Percentiles rank a stretch among this genome's conserved stretches.
Evolutionary conservation across 2,329 filamentous ascomycete species (phyloP).

Genomic region (Xylaria sp.): DNA sequence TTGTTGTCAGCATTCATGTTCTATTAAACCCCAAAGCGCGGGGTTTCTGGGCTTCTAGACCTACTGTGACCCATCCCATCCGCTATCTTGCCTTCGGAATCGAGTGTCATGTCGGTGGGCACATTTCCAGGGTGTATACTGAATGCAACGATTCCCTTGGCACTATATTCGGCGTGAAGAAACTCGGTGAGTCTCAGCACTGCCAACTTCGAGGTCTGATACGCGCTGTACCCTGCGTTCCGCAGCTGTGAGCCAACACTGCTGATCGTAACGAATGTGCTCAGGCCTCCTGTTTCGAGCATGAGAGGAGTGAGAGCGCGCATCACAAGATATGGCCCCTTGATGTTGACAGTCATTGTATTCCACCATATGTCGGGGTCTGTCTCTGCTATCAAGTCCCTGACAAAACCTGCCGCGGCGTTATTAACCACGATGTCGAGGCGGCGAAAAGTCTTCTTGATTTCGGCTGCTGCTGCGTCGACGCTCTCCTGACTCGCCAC

Average conservation of each 20-base stretch:
- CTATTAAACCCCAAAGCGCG: not conserved
- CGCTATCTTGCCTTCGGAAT: conserved; percentile 6
- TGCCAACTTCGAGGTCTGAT: conserved; percentile 58
- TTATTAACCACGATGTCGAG: conserved; percentile 52
- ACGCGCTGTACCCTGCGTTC: conserved; percentile 50
- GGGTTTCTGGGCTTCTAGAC: not conserved
- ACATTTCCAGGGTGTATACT: conserved; percentile 57
- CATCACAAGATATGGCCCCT: conserved; percentile 57
- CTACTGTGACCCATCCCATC: conserved; percentile 35
- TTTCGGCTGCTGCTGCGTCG: conserved; percentile 45
- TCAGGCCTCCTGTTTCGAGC: conserved; percentile 42
- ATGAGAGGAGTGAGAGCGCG: conserved; percentile 58
- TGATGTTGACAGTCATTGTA: conserved; percentile 60
- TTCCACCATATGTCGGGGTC: conserved; percentile 52
- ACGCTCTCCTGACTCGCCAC: conserved; percentile 49
- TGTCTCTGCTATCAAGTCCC: conserved; percentile 40
- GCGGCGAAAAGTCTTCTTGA: conserved; percentile 48
- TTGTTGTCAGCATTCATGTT: conserved; percentile 14
- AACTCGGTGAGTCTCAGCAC: conserved; percentile 58
- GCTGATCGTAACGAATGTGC: conserved; percentile 56
- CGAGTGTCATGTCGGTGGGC: conserved; percentile 49
- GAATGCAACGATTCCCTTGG: conserved; percentile 54
- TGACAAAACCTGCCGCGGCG: conserved; percentile 39
- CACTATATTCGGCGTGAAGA: conserved; percentile 54
- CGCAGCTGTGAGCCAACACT: conserved; percentile 53